Evolutionary conservation across 345 rosid genomes (phyloP).

Genomic region (Eucalyptus sp.): DNA sequence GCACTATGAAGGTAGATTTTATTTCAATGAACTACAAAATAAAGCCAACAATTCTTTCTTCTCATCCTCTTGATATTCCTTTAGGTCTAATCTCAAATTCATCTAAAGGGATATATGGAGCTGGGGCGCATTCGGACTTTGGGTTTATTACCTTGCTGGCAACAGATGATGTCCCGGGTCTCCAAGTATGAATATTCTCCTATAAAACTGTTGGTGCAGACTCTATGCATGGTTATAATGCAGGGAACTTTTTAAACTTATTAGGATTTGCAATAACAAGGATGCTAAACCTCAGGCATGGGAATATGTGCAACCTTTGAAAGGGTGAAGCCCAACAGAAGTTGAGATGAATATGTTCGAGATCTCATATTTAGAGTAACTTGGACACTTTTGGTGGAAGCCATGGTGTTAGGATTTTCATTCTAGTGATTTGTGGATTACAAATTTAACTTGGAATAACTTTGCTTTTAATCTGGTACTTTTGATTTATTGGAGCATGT

Average conservation of each 20-base stretch:
- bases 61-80: not conserved
- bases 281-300: slow-evolving; percentile 37
- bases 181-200: slow-evolving; percentile 7
- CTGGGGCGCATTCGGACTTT: too few species aligned
- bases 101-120: too few species aligned
- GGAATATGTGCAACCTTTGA: too few species aligned
- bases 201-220: not conserved
- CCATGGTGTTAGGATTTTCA: too few species aligned
- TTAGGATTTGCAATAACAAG: slow-evolving; percentile 67
- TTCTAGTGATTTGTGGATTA: not conserved
- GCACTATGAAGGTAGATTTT: slow-evolving; percentile 51
- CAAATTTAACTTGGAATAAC: not conserved
- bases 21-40: not conserved
- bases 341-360: fast-evolving
- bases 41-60: not conserved
- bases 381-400: too few species aligned
- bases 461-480: not conserved
- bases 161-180: too few species aligned
- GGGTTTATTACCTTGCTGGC: too few species aligned
- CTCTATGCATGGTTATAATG: not conserved
- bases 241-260: not conserved
- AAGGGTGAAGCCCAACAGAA: too few species aligned
- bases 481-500: not conserved
- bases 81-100: too few species aligned
- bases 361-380: too few species aligned